Conservation (phyloP, 2,329 filamentous ascomycete species). For the Zalaria sp. region DNA sequence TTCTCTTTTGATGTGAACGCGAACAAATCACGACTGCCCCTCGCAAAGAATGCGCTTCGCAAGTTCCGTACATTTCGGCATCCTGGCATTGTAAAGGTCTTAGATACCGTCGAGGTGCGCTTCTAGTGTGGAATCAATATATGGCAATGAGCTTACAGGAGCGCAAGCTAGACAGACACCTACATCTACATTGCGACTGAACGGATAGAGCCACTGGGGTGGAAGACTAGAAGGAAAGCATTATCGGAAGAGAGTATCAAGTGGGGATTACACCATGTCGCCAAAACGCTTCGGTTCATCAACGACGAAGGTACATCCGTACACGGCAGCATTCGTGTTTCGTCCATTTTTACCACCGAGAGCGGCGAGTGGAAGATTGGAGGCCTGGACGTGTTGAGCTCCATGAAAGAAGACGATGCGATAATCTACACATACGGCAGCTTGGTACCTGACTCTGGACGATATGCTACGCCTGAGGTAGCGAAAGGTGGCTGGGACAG, state of each 20-base stretch:
- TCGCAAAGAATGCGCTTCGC: slow-evolving; percentile 86
- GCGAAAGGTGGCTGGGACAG: slow-evolving; percentile 79
- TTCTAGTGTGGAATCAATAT: background rate
- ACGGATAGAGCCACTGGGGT: slow-evolving; percentile 69
- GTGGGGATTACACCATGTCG: slow-evolving; percentile 83
- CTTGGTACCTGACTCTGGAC: slow-evolving; percentile 67
- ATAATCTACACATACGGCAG: slow-evolving; percentile 86
- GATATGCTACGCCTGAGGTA: slow-evolving; percentile 80
- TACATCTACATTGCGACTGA: slow-evolving; percentile 97
- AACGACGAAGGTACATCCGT: slow-evolving; percentile 87
- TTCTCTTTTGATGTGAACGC: slow-evolving; percentile 84
- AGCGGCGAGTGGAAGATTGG: slow-evolving; percentile 97
- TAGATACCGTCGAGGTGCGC: slow-evolving; percentile 82
- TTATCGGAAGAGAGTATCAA: slow-evolving; percentile 85
- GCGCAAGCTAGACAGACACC: slow-evolving; percentile 58
- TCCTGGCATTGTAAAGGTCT: slow-evolving; percentile 83
- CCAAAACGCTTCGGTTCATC: slow-evolving; percentile 88
- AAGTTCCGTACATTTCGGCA: slow-evolving; percentile 89
- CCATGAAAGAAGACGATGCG: slow-evolving; percentile 89
- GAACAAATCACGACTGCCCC: slow-evolving; percentile 66
- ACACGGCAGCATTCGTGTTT: slow-evolving; percentile 72
- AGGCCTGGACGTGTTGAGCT: slow-evolving; percentile 87
- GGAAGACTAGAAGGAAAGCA: slow-evolving; percentile 81
- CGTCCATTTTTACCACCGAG: slow-evolving; percentile 83
- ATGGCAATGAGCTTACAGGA: slow-evolving; percentile 14